phyloP scores from a whole-genome alignment of 768 basidiomycete species.

The Rhodotorula babjevae region DNA sequence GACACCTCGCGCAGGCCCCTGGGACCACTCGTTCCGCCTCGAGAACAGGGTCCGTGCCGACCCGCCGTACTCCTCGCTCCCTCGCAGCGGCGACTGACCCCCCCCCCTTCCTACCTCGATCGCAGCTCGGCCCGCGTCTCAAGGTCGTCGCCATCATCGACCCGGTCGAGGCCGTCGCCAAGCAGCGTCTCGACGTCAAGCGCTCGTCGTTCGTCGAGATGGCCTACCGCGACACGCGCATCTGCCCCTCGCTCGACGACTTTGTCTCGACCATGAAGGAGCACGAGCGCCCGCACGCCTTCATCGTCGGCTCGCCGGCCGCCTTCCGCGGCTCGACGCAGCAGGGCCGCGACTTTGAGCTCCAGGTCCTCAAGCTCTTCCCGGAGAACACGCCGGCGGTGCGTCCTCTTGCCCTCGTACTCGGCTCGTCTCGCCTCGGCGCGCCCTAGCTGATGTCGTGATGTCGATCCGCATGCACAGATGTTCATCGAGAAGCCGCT shows the following conservation, averaged over 20 bases:
- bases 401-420: neutral
- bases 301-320: conserved; percentile 41
- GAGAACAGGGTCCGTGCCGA: conserved; percentile 41
- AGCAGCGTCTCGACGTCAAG: conserved; percentile 77
- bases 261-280: conserved; percentile 37
- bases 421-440: no score
- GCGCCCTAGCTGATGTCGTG: no score
- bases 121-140: conserved; percentile 86
- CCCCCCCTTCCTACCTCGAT: neutral
- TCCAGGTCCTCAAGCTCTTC: conserved; percentile 54
- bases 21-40: conserved; percentile 52
- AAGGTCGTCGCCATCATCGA: conserved; percentile 94
- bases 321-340: conserved; percentile 41
- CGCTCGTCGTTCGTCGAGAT: conserved; percentile 86
- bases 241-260: conserved; percentile 56
- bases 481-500: conserved; percentile 45
- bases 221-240: conserved; percentile 83
- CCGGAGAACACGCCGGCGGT: conserved; percentile 38
- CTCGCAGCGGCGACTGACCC: neutral
- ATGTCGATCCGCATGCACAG: neutral
- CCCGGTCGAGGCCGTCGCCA: conserved; percentile 75
- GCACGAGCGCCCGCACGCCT: conserved; percentile 37
- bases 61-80: neutral
- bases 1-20: conserved; percentile 19
- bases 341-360: conserved; percentile 41